phyloP scores from a whole-genome alignment of 495 filamentous ascomycete genomes.

The Trichoderma virens region DNA sequence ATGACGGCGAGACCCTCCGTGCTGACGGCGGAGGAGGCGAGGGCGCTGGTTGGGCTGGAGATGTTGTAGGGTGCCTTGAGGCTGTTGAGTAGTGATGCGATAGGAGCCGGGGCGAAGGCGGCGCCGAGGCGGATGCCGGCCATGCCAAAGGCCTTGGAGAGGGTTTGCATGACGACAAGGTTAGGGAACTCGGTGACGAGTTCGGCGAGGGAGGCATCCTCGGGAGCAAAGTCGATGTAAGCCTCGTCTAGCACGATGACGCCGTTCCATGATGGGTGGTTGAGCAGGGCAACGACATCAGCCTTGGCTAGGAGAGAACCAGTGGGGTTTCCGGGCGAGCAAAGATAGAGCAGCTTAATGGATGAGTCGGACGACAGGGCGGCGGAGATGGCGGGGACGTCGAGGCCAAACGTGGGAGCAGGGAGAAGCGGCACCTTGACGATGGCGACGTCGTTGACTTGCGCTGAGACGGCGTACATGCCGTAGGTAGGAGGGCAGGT shows the following conservation, averaged over 20 bases:
- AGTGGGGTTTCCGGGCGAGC: conserved; percentile 92
- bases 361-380: conserved; percentile 49
- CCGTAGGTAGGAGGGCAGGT: conserved; percentile 96
- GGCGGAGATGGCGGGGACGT: conserved; percentile 58
- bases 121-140: conserved; percentile 79
- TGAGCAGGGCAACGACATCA: conserved; percentile 66
- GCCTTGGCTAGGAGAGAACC: conserved; percentile 66
- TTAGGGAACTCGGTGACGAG: conserved; percentile 94
- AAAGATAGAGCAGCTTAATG: conserved; percentile 87
- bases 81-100: conserved; percentile 70
- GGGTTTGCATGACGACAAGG: conserved; percentile 93
- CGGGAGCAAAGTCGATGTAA: conserved; percentile 86
- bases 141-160: conserved; percentile 92
- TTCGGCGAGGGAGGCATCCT: conserved; percentile 66
- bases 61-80: conserved; percentile 96
- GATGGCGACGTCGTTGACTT: conserved; percentile 82
- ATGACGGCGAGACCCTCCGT: conserved; percentile 60
- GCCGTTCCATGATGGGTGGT: conserved; percentile 92
- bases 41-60: conserved; percentile 71
- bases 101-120: conserved; percentile 49
- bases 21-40: conserved; percentile 66
- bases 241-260: conserved; percentile 91
- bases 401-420: conserved; percentile 57
- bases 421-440: conserved; percentile 71
- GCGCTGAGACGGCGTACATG: conserved; percentile 92